Conservation (phyloP, 2,329 filamentous ascomycete species). For the Myrmaecium sp. region DNA sequence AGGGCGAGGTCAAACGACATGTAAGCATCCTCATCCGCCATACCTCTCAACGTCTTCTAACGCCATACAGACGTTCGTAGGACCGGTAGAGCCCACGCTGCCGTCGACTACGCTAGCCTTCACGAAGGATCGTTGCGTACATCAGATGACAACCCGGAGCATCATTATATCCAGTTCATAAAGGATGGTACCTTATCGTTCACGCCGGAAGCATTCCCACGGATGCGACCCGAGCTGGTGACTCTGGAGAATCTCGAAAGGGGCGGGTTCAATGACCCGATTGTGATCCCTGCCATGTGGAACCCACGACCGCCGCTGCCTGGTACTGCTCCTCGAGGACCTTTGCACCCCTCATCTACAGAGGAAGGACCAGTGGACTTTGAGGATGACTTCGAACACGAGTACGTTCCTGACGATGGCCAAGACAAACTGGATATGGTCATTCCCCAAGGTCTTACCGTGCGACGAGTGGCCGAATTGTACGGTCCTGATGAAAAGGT, state of each 20-base stretch:
- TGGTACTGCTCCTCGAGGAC: conserved; percentile 6
- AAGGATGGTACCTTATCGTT: conserved; percentile 47
- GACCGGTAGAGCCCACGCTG: conserved; percentile 45
- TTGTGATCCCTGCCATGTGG: conserved; percentile 44
- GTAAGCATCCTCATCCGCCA: conserved; percentile 14
- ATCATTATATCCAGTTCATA: conserved; percentile 52
- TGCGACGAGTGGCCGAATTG: conserved; percentile 44
- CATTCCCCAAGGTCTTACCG: conserved; percentile 45
- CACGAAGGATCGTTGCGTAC: conserved; percentile 50
- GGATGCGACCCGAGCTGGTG: conserved; percentile 45
- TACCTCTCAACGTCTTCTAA: conserved; percentile 9
- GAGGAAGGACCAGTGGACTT: conserved; percentile 4
- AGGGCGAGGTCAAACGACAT: conserved; percentile 45
- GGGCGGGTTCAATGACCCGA: conserved; percentile 47
- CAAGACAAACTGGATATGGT: conserved; percentile 53
- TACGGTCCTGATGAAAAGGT: conserved; percentile 45
- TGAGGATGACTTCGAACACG: conserved; percentile 28
- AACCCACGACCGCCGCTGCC: conserved; percentile 35
- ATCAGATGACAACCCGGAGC: conserved; percentile 45
- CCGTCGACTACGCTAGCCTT: conserved; percentile 51
- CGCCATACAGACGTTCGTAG: conserved; percentile 37
- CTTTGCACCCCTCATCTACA: conserved; percentile 1
- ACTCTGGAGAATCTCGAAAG: conserved; percentile 47
- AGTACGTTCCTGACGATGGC: conserved; percentile 37
- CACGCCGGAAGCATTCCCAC: conserved; percentile 42